phyloP scores from a whole-genome alignment of 2,329 filamentous ascomycete species.

The Piedraia hortae region DNA sequence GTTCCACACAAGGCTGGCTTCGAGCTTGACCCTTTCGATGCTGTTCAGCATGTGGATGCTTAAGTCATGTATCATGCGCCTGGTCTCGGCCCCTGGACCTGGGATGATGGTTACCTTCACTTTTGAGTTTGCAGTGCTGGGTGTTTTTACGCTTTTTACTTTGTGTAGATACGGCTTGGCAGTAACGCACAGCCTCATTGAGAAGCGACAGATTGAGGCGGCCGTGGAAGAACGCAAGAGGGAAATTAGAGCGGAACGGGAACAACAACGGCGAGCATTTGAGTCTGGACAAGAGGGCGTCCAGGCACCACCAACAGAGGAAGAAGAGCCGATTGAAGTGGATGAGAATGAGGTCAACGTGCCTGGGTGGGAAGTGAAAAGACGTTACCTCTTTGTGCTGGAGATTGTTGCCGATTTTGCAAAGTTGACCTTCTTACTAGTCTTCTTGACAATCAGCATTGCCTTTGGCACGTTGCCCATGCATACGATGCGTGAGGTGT shows the following conservation, averaged over 20 bases:
- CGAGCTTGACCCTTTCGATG: slow-evolving; percentile 54
- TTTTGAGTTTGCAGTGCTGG: slow-evolving; percentile 81
- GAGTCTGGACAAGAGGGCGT: slow-evolving; percentile 11
- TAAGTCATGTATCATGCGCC: slow-evolving; percentile 51
- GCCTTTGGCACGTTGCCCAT: slow-evolving; percentile 88
- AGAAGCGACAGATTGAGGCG: slow-evolving; percentile 42
- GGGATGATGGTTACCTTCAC: slow-evolving; percentile 99
- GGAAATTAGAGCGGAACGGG: slow-evolving; percentile 30
- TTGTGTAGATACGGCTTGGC: slow-evolving; percentile 52
- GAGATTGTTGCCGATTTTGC: slow-evolving; percentile 61
- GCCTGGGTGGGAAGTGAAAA: slow-evolving; percentile 87
- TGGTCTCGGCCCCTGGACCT: slow-evolving; percentile 65
- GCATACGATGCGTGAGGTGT: slow-evolving; percentile 85
- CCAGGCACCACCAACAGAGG: slow-evolving; percentile 17
- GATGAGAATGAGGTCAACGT: slow-evolving; percentile 90
- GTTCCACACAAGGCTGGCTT: slow-evolving; percentile 59
- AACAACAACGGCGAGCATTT: slow-evolving; percentile 18
- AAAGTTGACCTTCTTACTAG: slow-evolving; percentile 66
- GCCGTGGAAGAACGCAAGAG: slow-evolving; percentile 39
- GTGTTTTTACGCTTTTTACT: slow-evolving; percentile 56
- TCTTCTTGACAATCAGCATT: slow-evolving; percentile 81
- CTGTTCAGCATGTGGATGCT: slow-evolving; percentile 58
- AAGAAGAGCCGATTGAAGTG: slow-evolving; percentile 34
- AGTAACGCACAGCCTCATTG: slow-evolving; percentile 47
- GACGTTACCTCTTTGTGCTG: slow-evolving; percentile 68